Evolutionary conservation across 805 yeast genomes (phyloP).

Genomic region (Tetrapisispora iriomotensis): DNA sequence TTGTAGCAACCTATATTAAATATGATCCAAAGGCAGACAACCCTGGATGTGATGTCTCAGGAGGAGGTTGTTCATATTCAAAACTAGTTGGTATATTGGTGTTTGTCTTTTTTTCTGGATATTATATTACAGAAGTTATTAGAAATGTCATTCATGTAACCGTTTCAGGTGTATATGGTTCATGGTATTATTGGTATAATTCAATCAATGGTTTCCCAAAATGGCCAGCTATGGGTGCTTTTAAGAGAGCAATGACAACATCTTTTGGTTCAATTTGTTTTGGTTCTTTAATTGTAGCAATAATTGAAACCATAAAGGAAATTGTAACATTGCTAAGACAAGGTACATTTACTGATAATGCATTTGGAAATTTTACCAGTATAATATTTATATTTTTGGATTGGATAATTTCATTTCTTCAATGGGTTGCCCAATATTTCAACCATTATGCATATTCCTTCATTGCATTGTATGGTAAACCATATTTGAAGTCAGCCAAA

Average conservation of each 20-base stretch:
- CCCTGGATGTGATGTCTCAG: slow-evolving; percentile 40
- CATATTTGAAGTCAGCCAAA: slow-evolving; percentile 64
- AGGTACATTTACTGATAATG: slow-evolving; percentile 30
- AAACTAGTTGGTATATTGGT: slow-evolving; percentile 62
- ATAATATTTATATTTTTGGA: slow-evolving; percentile 46
- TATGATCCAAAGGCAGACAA: slow-evolving; percentile 49
- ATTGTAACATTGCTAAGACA: slow-evolving; percentile 43
- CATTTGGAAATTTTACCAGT: slow-evolving; percentile 41
- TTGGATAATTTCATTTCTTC: slow-evolving; percentile 51
- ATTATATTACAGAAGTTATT: slow-evolving; percentile 71
- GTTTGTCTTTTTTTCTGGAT: slow-evolving; percentile 74
- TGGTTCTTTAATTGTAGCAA: slow-evolving; percentile 65
- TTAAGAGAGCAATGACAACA: slow-evolving; percentile 69
- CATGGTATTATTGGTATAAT: slow-evolving; percentile 78
- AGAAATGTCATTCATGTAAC: slow-evolving; percentile 73
- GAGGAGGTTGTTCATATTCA: slow-evolving; percentile 48
- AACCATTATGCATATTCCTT: slow-evolving; percentile 86
- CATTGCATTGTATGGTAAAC: slow-evolving; percentile 77
- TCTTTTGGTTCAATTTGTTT: slow-evolving; percentile 87
- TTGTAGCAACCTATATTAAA: slow-evolving; percentile 71
- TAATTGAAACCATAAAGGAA: slow-evolving; percentile 58
- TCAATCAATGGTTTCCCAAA: slow-evolving; percentile 72
- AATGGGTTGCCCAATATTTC: slow-evolving; percentile 77
- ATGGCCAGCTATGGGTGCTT: slow-evolving; percentile 73
- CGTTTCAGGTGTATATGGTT: slow-evolving; percentile 75